A percentile compares a stretch with the other conserved stretches of the same genome.
Evolutionary conservation across 2,329 filamentous ascomycete species (phyloP).

Genomic region (Hirsutella thompsonii): DNA sequence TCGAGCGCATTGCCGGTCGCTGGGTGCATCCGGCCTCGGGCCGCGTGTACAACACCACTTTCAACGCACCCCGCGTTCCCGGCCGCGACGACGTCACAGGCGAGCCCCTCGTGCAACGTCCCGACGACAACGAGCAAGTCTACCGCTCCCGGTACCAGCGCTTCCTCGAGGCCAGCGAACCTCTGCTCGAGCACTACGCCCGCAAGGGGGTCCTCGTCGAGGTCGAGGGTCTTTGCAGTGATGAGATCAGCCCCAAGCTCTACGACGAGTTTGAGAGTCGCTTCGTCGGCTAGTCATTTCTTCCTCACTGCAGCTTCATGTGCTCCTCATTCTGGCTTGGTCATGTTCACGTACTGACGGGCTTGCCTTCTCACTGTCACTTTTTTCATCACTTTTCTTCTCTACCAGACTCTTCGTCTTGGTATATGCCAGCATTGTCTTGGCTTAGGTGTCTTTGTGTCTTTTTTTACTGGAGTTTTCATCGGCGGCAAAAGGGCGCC

Average conservation of each 20-base stretch:
- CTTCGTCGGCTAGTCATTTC: slow-evolving; percentile 33
- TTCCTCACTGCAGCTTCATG: too few relatives aligned
- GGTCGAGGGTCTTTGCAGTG: slow-evolving; percentile 77
- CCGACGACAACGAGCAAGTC: slow-evolving; percentile 77
- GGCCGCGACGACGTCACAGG: slow-evolving; percentile 87
- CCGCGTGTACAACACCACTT: slow-evolving; percentile 87
- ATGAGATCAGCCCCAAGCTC: slow-evolving; percentile 90
- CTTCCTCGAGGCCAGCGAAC: slow-evolving; percentile 78
- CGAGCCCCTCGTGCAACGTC: slow-evolving; percentile 66
- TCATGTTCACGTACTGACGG: too few relatives aligned
- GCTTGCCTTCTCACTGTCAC: too few relatives aligned
- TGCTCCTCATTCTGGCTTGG: too few relatives aligned
- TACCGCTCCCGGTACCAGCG: slow-evolving; percentile 70
- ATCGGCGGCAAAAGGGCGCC: too few relatives aligned
- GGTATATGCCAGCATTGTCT: not conserved
- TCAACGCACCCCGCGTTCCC: slow-evolving; percentile 69
- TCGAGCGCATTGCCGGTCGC: slow-evolving; percentile 78
- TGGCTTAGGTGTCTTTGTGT: slow-evolving; percentile 3
- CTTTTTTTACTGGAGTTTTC: not conserved
- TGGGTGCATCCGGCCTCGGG: slow-evolving; percentile 92
- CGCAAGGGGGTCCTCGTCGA: slow-evolving; percentile 73
- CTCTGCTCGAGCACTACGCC: slow-evolving; percentile 80
- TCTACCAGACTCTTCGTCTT: too few relatives aligned
- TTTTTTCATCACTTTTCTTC: too few relatives aligned
- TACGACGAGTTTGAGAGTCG: slow-evolving; percentile 68